Percentiles rank a stretch among this genome's conserved stretches.
phyloP scores from a whole-genome alignment of 345 rosid species.

The Gossypium turneri region DNA sequence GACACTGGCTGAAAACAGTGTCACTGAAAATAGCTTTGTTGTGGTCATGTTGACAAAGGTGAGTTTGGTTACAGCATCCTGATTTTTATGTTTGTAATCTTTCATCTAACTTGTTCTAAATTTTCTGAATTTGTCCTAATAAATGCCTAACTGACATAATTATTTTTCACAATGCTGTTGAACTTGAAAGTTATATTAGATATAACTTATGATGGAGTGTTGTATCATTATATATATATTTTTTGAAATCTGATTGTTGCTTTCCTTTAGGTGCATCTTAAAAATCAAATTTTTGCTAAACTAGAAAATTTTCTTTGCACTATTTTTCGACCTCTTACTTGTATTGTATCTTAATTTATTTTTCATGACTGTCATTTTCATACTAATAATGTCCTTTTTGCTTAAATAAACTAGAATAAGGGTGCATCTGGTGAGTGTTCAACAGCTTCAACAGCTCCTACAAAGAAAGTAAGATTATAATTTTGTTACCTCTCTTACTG shows the following conservation, averaged over 20 bases:
- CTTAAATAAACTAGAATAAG: conserved; percentile 36
- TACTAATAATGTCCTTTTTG: neutral
- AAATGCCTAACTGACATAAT: neutral
- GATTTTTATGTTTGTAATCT: neutral
- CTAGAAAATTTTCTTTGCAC: neutral
- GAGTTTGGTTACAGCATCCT: neutral
- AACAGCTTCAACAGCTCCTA: conserved; percentile 37
- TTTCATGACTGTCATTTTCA: neutral
- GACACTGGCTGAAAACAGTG: conserved; percentile 70
- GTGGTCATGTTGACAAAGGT: conserved; percentile 87
- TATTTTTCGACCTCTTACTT: neutral
- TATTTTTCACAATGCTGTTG: neutral
- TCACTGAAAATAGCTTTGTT: conserved; percentile 68
- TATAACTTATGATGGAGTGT: neutral
- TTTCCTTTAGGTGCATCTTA: neutral
- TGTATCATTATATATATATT: neutral
- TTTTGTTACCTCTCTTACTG: neutral
- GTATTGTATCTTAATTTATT: neutral
- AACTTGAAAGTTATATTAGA: neutral
- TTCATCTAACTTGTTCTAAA: neutral
- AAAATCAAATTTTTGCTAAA: neutral
- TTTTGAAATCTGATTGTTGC: neutral
- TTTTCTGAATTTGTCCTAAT: neutral
- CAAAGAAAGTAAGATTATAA: conserved; percentile 34
- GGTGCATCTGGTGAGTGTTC: conserved; percentile 48